Base-by-base conservation (phyloP, 1,284 basidiomycete genomes). In the Heterobasidion parviporum region DNA sequence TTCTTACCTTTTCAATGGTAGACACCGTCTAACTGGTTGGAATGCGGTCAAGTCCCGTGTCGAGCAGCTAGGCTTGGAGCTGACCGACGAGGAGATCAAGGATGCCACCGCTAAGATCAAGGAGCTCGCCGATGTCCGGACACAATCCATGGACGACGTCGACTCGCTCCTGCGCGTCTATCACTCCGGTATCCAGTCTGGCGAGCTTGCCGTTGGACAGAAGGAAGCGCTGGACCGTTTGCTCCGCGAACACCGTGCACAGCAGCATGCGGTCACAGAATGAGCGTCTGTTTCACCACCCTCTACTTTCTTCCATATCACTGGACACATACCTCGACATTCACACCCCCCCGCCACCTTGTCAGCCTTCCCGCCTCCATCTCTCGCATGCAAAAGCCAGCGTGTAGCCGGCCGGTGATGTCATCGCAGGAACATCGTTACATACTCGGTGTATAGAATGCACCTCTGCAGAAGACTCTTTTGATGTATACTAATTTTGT, bases 71-170 rank as follows among this genome's bases (percentile, higher is more conserved):
- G 91, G 92, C 59, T 82, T 99, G 55, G 77, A 74, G 60, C 79
- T 94, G 57, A 87, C 82, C n/a, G 92, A 94, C 65, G 92, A 88
- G 10, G 85, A 93, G 81, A 79, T 97, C 80, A 97, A 99, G 87
- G 95, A 98, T 66, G 95, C 94, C 44, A 99, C 97, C 1, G 87
- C 89, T 73, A 98, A 98, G 84, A 98, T 99, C 81, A 99, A 99
- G 86, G 92, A 98, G 74, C 87, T 99, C 57, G 97, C 97, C 18
- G 97, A 99, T 68, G 93, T 99, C 55, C 88, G 93, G 62, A 98
- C 95, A 34, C 97, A 99, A 73, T 93, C 92, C 20, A 98, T 99
- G 90, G 96, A 99, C 70, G 96, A 99, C 69, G 97, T 99, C 60
- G 97, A 99, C 73, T 92, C 91, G 44, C 87, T 99, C 51, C 81